Conservation (phyloP, 139 green algal species). For the Nannochloris sp. region DNA sequence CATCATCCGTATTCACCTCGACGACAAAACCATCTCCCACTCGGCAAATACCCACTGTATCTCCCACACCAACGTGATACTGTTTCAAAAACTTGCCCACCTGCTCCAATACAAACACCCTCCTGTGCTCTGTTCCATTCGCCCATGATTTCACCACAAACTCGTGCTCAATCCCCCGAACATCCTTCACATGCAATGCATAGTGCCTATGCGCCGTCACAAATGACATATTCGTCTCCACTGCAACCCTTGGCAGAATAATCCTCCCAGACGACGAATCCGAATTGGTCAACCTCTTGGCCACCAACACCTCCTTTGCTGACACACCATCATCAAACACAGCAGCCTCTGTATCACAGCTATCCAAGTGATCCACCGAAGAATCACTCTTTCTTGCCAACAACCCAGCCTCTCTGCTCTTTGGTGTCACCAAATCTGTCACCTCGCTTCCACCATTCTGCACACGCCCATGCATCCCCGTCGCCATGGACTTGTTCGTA, state of each 20-base stretch:
- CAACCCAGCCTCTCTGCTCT: too few relatives aligned
- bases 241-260: slow-evolving; percentile 59
- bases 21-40: slow-evolving; percentile 37
- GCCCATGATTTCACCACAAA: slow-evolving; percentile 63
- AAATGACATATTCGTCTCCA: slow-evolving; percentile 41
- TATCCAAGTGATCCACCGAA: too few relatives aligned
- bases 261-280: slow-evolving; percentile 49
- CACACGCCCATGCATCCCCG: too few relatives aligned
- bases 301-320: slow-evolving; percentile 45
- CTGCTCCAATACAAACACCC: slow-evolving; percentile 69
- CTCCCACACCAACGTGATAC: slow-evolving; percentile 37
- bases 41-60: slow-evolving; percentile 51
- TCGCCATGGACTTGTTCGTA: too few relatives aligned
- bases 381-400: too few relatives aligned
- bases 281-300: slow-evolving; percentile 60
- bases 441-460: too few relatives aligned
- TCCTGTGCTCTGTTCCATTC: slow-evolving; percentile 58
- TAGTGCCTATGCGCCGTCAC: slow-evolving; percentile 35
- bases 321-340: slow-evolving; percentile 1
- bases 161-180: slow-evolving; percentile 15
- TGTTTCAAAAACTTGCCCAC: slow-evolving; percentile 32
- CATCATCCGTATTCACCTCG: slow-evolving; percentile 40
- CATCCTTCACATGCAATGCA: slow-evolving; percentile 27
- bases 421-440: too few relatives aligned
- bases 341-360: not conserved